phyloP scores from a whole-genome alignment of 148 eudicot genomes.

The Euryodendron excelsum region DNA sequence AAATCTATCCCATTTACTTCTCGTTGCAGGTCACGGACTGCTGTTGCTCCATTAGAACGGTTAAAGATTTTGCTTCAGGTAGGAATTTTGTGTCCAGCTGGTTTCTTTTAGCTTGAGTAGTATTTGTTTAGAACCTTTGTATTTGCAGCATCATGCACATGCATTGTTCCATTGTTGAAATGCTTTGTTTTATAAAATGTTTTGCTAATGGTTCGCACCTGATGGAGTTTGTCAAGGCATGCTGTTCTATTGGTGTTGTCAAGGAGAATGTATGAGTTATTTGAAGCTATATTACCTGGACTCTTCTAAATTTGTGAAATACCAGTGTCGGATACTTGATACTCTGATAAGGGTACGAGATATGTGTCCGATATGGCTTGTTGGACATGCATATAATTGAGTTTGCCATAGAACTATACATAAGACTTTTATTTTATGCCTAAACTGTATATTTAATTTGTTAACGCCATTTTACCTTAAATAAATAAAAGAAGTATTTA shows the following conservation, averaged over 20 bases:
- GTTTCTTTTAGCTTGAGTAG: not conserved
- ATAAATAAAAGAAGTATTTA: no score
- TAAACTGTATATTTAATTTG: no score
- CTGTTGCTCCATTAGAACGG: conserved; percentile 88
- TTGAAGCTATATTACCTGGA: no score
- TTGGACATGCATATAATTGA: no score
- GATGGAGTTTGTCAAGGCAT: not conserved
- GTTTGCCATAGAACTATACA: no score
- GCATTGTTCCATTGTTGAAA: not conserved
- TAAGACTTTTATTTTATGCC: no score
- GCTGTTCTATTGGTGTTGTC: not conserved
- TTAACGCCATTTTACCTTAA: no score
- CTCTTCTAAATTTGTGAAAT: no score
- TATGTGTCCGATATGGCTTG: no score
- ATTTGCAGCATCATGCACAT: not conserved
- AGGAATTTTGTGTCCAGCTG: not conserved
- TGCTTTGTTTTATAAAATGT: not conserved
- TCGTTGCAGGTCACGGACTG: conserved; percentile 74
- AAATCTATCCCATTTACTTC: conserved; percentile 13
- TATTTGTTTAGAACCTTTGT: not conserved
- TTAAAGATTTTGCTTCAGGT: conserved; percentile 90
- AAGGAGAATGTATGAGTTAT: not conserved
- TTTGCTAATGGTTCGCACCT: not conserved
- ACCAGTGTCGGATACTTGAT: no score
- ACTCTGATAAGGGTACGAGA: no score